These are phyloP conservation scores for Mycena haematopus DNA, from an alignment of 768 basidiomycete genomes.

Conservation along the genomic window DNA sequence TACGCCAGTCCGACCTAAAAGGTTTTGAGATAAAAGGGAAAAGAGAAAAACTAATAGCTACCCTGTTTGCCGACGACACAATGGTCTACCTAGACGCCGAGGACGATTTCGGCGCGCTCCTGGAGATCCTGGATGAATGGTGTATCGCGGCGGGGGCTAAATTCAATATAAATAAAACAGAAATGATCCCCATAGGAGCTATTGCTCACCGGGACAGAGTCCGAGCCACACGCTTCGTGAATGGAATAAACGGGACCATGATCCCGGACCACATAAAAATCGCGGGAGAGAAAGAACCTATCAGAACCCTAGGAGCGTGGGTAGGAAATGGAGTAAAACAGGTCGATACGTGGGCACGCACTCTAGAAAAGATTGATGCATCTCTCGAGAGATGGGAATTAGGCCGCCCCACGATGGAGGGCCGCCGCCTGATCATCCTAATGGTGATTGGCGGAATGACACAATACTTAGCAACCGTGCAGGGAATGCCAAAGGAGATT, in stretches of 20 bases:
- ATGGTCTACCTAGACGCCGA: constrained; percentile 5
- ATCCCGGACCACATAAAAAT: constrained; percentile 3
- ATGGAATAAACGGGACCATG: too few species aligned
- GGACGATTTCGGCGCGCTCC: too few species aligned
- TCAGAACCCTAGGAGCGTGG: constrained; percentile 11
- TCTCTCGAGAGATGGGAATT: constrained; percentile 18
- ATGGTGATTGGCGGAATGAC: constrained; percentile 30
- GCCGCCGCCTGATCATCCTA: constrained; percentile 9
- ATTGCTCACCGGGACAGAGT: too few species aligned
- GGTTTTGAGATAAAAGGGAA: neutral
- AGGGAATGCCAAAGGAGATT: constrained; percentile 31
- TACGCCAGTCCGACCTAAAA: neutral
- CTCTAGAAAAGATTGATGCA: constrained; percentile 18
- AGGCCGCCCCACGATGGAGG: constrained; percentile 24
- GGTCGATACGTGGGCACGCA: constrained; percentile 4
- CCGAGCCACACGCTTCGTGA: too few species aligned
- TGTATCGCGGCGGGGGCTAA: too few species aligned
- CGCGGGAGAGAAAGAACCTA: neutral
- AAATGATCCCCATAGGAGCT: too few species aligned
- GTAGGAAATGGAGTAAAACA: constrained; percentile 9
- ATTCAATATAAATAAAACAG: too few species aligned
- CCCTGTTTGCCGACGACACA: constrained; percentile 15
- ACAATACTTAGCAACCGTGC: constrained; percentile 30
- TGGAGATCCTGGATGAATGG: neutral
- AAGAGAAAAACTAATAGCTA: neutral